phyloP scores from a whole-genome alignment of 371 early-diverging fungal genomes.

The Cokeromyces recurvatus region DNA sequence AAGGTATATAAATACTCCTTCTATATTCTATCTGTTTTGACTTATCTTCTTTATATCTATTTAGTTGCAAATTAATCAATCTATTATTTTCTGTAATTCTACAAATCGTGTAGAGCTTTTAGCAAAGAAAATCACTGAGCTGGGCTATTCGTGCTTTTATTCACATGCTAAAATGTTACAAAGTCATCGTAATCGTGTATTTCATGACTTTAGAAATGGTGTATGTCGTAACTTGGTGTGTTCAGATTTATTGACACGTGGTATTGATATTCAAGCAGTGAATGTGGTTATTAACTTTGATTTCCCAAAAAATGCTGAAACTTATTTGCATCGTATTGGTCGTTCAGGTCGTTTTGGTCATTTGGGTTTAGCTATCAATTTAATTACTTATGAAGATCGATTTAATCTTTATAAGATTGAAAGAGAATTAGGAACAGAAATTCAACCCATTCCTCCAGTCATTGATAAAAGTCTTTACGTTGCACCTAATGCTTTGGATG shows the following conservation, averaged over 20 bases:
- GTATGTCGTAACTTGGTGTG: constrained; percentile 95
- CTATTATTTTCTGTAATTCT: constrained; percentile 99
- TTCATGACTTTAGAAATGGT: constrained; percentile 97
- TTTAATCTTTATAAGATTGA: constrained; percentile 95
- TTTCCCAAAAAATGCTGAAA: constrained; percentile 98
- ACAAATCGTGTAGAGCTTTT: constrained; percentile 96
- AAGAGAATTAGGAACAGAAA: constrained; percentile 96
- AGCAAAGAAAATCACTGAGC: constrained; percentile 97
- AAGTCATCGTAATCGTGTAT: constrained; percentile 95
- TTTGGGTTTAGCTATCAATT: constrained; percentile 95
- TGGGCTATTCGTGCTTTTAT: constrained; percentile 98
- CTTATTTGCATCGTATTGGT: constrained; percentile 99
- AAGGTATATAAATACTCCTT: no score
- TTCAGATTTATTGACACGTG: constrained; percentile 95
- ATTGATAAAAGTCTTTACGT: constrained; percentile 91
- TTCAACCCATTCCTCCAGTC: constrained; percentile 91
- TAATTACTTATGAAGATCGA: constrained; percentile 95
- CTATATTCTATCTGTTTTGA: background rate
- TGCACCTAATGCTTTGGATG: constrained; percentile 63
- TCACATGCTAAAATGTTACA: constrained; percentile 98
- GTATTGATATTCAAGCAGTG: constrained; percentile 99
- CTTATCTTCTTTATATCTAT: background rate
- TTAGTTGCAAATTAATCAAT: constrained; percentile 97
- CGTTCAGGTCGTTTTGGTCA: constrained; percentile 97
- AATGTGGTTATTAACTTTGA: constrained; percentile 99